Base-by-base conservation (phyloP, 805 yeast genomes). In the Lachancea kluyveri region DNA sequence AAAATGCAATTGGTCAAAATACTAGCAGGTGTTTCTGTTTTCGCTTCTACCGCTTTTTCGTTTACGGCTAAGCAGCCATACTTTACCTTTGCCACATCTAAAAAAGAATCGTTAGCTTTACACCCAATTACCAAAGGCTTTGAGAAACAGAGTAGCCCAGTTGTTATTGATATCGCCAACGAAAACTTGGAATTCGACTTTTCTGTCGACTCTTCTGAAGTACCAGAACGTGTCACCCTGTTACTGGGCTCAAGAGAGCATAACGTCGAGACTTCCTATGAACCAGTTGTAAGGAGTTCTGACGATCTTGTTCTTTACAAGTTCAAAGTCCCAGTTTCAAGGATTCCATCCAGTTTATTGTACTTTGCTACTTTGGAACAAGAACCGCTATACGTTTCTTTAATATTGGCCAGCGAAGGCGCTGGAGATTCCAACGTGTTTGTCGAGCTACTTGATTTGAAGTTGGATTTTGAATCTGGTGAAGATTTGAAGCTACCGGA, bases 171-270 rank as follows among this genome's bases (percentile, higher is more conserved):
- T n/a, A 20, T 20, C n/a, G 13, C 39, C 4, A 36, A 42, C 8
- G 50, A 49, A 8, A 23, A 33, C 2, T 5, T 52, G 17, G 46
- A 46, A 28, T 35, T 50, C 20, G 40, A 30, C 14, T 47, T 50
- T 18, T 41, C 44, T 9, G 35, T 52, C 14, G 32, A 35, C 4
- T 19, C 37, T 6, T 40, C 31, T 4, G 39, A 34, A 14, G 15
- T 18, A 3, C 52, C 52, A n/a, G 36, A 42, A n/a, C 52, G 48
- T 30, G 40, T 46, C 12, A 23, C 39, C n/a, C 21, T 56, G 19
- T 35, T 54, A 18, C 23, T 54, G 13, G 59, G 59, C 10, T 27
- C 42, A 21, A 47, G 51, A n/a, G 43, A 37, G 7, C 35, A 25
- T n/a, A 39, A 40, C 14, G 29, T 51, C 30, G 60, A 56, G 28